Evolutionary conservation across 148 eudicot genomes (phyloP), one percentile per base, ranked within the genome.

Genomic region (Rhododendron henanense): DNA sequence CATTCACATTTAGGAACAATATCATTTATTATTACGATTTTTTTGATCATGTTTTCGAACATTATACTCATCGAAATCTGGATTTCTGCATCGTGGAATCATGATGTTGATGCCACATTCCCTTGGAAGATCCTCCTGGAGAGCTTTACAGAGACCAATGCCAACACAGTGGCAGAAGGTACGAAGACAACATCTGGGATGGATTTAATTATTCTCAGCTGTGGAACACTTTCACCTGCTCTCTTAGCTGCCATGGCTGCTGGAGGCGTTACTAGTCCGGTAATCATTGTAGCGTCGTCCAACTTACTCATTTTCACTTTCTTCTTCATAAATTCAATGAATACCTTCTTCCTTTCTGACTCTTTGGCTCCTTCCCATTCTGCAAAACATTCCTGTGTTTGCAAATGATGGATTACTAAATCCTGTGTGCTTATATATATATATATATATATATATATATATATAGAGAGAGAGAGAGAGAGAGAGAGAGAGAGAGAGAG

Each of bases 181-280:
- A 97, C 96, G 69, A 97, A 97, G 65, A 93, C 41, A 45, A 94
- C 98, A 67, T 97, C 99, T 1, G 99, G 99, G 48, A 97, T 87
- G 77, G 85, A 81, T 87, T 94, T 95, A 87, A 95, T 91, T 65
- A 97, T 77, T 41, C 85, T 92, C 13, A 96, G 92, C 79, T 94
- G 98, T 0, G 99, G 94, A 10, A 97, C 84, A 23, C 87, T 90
- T 81, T 95, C 98, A 23, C 95, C 98, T 10, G 96, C 98, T 86
- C 92, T 94, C 90, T 97, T 97, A 19, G 92, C 99, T 25, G 87
- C 95, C 98, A 97, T 97, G 78, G 99, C 98, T n/a, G 89, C 98
- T 21, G 99, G 95, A 14, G 99, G 99, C 2, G 98, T 94, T 81
- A 97, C 90, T 82, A 97, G 69, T 55, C 99, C 99, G 10, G 96